phyloP scores from a whole-genome alignment of 352 stramenopile species.

The Phytopythium montanum region DNA sequence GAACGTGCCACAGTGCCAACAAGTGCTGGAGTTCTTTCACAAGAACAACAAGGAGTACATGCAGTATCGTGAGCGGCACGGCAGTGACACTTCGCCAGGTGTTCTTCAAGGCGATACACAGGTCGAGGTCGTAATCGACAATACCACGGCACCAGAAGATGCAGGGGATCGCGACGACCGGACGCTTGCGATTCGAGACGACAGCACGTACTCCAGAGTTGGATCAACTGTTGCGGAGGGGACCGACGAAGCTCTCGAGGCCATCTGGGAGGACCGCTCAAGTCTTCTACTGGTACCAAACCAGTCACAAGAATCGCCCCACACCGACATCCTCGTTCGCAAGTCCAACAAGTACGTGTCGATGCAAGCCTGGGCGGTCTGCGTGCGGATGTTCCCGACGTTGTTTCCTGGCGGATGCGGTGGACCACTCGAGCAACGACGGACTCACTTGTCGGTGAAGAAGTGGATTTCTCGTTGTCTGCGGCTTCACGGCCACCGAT shows the following conservation, averaged over 20 bases:
- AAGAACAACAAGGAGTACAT: not conserved
- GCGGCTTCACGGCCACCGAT: slow-evolving; percentile 12
- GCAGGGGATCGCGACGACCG: too few relatives aligned
- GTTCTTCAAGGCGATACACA: not conserved
- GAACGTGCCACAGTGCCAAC: not conserved
- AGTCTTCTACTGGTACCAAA: not conserved
- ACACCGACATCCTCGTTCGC: slow-evolving; percentile 7
- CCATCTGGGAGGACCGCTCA: slow-evolving; percentile 7
- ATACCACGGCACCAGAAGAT: too few relatives aligned
- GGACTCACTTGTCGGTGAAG: slow-evolving; percentile 8
- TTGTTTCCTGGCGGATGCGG: slow-evolving; percentile 21
- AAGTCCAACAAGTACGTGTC: slow-evolving; percentile 12
- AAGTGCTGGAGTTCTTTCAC: not conserved
- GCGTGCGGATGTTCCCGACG: slow-evolving; percentile 17
- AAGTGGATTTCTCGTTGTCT: slow-evolving; percentile 14
- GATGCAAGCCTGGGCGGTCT: slow-evolving; percentile 4
- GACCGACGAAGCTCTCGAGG: not conserved
- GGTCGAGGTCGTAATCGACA: not conserved
- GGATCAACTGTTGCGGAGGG: slow-evolving; percentile 5
- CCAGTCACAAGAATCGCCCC: slow-evolving; percentile 2
- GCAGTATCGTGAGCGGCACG: not conserved
- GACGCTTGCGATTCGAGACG: not conserved
- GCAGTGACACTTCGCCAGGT: too few relatives aligned
- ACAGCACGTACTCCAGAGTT: slow-evolving; percentile 3
- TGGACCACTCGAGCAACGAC: slow-evolving; percentile 12